Base-by-base conservation (phyloP, 306 rosid species). In the Macrotyloma uniflorum region DNA sequence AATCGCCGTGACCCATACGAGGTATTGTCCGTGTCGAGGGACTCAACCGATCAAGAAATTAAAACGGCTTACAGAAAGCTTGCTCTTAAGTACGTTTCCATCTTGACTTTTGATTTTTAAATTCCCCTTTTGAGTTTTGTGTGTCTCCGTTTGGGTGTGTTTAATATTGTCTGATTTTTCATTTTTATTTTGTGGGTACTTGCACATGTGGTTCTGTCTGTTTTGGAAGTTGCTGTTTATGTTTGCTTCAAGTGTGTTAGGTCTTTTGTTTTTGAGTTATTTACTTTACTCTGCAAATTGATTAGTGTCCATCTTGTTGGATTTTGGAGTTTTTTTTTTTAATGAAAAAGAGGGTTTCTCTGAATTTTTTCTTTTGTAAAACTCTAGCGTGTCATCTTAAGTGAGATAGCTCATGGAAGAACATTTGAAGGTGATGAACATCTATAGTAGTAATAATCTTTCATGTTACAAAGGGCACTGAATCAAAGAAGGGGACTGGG, bases 41-140 rank as follows among this genome's bases (percentile, higher is more conserved):
- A 93, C 22, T 89, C 97, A 18, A 79, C 86, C 68, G 99, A 96
- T 54, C 98, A 93, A 77, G 99, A 96, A 74, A 93, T 96, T 20
- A 96, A 96, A 90, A 84, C 97, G 33, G 97, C 99, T 49, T 93
- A 93, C 70, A 86, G 97, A 83, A 93, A 89, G 80, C 99, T 96
- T 47, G 99, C 99, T 82, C 97, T 96, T 84, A 96, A 91, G 99
- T 96, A 70, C 57, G 87, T 84, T 64, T 70, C 26, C n/a, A 55
- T 20, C 51, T 73, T 18, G 40, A 3, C 3, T 36, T 13, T 2
- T 3, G 1, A 2, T 18, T 33, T 70, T 42, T 43, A 4, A 3
- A 12, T 19, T 47, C 51, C 22, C 11, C 6, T 33, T 13, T 38
- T 63, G 32, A 22, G 8, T 7, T 8, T 18, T 5, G 45, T 75